phyloP scores from a whole-genome alignment of 257 asterid genomes.

The Solanum commersonii region DNA sequence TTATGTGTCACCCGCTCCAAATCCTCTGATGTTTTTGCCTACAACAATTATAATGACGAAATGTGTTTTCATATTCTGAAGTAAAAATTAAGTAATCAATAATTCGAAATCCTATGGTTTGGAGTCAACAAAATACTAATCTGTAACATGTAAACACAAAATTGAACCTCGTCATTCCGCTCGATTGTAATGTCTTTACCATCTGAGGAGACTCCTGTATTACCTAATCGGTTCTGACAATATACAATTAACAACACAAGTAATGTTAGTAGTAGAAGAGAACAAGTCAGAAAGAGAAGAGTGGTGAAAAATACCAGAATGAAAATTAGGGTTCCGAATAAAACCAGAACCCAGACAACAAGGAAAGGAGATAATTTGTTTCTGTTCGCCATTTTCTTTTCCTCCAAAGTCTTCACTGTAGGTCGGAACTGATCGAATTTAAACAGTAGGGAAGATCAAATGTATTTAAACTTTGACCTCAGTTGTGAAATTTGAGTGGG shows the following conservation, averaged over 20 bases:
- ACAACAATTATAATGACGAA: not conserved
- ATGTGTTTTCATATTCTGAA: not conserved
- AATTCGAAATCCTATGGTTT: not conserved
- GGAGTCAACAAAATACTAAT: not conserved
- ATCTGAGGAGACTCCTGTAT: slow-evolving; percentile 30
- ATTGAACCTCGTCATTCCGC: slow-evolving; percentile 27
- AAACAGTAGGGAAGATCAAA: not conserved
- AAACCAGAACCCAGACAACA: slow-evolving; percentile 51
- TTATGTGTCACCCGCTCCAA: slow-evolving; percentile 53
- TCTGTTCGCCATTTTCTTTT: slow-evolving; percentile 24
- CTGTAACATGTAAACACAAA: not conserved
- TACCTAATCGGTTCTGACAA: slow-evolving; percentile 56
- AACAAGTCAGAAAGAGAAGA: not conserved
- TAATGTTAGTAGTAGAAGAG: not conserved
- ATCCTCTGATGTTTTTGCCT: slow-evolving; percentile 36
- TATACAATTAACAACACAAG: not conserved
- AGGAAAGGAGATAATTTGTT: slow-evolving; percentile 38
- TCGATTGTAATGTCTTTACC: slow-evolving; percentile 15
- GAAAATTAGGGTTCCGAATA: slow-evolving; percentile 63
- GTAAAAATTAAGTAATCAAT: not conserved
- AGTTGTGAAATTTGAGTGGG: not conserved
- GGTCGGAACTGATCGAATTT: not conserved
- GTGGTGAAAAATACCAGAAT: slow-evolving; percentile 36
- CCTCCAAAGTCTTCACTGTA: not conserved
- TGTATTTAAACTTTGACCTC: not conserved